These are phyloP conservation scores for Penicillium desertorum DNA, from an alignment of 495 filamentous ascomycete genomes.

Conservation along the genomic window DNA sequence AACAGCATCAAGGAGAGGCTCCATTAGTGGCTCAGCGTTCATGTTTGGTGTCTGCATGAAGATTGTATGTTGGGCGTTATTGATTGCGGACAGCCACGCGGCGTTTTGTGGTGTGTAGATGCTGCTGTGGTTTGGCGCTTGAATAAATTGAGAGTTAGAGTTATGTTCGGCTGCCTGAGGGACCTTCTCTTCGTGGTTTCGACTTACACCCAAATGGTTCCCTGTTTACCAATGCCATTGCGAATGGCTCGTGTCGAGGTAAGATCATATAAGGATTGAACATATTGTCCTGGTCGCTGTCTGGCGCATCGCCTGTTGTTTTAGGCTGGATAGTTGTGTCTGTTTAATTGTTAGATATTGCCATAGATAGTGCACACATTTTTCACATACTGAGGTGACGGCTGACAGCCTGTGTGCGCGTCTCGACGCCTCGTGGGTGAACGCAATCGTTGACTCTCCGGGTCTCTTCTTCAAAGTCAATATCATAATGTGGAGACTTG, in stretches of 20 bases:
- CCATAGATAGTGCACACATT: neutral
- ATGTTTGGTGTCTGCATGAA: constrained; percentile 77
- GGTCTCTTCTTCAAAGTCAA: constrained; percentile 57
- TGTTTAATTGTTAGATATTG: constrained; percentile 16
- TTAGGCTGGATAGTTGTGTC: constrained; percentile 56
- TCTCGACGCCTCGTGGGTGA: constrained; percentile 49
- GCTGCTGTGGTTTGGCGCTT: constrained; percentile 56
- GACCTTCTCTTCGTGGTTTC: neutral
- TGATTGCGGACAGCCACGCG: constrained; percentile 65
- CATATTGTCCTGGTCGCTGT: constrained; percentile 46
- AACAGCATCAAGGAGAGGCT: constrained; percentile 61
- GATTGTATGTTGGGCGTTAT: constrained; percentile 58
- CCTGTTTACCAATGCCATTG: constrained; percentile 71
- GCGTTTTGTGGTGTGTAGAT: constrained; percentile 68
- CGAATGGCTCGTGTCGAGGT: constrained; percentile 54
- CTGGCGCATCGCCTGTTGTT: constrained; percentile 54
- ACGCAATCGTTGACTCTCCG: constrained; percentile 56
- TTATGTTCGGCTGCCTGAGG: neutral
- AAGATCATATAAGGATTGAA: constrained; percentile 65
- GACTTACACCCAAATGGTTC: constrained; percentile 58
- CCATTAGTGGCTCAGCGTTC: constrained; percentile 66
- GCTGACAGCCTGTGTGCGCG: constrained; percentile 54
- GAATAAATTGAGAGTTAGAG: neutral
- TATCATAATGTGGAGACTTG: constrained; percentile 63
- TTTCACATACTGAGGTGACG: constrained; percentile 56